Evolutionary conservation across 352 stramenopile species (phyloP).

Genomic region (Pythium oligandrum): DNA sequence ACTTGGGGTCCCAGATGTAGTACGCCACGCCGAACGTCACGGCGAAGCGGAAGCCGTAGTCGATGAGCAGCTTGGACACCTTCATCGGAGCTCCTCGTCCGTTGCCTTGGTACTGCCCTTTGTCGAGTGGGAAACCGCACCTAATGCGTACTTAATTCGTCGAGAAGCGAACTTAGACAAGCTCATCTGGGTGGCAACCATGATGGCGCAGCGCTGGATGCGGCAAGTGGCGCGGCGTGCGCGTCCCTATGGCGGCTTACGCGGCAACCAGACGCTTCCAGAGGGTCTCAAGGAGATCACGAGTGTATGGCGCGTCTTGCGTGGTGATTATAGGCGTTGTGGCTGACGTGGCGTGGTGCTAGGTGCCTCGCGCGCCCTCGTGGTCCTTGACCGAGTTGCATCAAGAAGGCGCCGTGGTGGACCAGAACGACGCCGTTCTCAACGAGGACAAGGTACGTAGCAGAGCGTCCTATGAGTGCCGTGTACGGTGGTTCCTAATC

Average conservation of each 20-base stretch:
- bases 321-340: too few species aligned
- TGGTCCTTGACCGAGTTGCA: conserved; percentile 83
- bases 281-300: conserved; percentile 60
- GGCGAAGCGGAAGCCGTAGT: conserved; percentile 71
- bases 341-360: neutral
- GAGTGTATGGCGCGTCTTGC: conserved; percentile 19
- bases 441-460: conserved; percentile 46
- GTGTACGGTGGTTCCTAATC: neutral
- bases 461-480: neutral
- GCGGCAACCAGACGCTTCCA: conserved; percentile 22
- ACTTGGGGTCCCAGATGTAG: conserved; percentile 67
- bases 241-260: neutral
- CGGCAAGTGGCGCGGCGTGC: conserved; percentile 2
- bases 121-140: neutral
- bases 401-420: conserved; percentile 36
- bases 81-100: conserved; percentile 39
- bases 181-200: conserved; percentile 2
- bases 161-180: neutral
- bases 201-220: conserved; percentile 19
- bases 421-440: conserved; percentile 46
- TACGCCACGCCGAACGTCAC: conserved; percentile 61
- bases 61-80: conserved; percentile 78
- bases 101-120: neutral
- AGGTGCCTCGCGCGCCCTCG: conserved; percentile 65
- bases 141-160: conserved; percentile 2